Evolutionary conservation across 2,329 filamentous ascomycete genomes (phyloP).

Genomic region (Phyllosticta ampelicida): DNA sequence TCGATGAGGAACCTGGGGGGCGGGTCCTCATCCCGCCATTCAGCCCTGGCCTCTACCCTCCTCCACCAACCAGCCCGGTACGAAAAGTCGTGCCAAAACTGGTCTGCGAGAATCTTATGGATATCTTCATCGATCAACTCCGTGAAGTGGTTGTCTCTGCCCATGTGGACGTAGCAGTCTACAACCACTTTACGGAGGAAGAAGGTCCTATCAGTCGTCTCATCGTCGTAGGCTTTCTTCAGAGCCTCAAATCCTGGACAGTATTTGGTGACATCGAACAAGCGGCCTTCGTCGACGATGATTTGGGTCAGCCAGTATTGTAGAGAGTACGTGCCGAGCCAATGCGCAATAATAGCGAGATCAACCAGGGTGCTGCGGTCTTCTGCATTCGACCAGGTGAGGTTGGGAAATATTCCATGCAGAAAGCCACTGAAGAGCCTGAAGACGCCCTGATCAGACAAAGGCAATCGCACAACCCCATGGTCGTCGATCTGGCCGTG

Average conservation of each 20-base stretch:
- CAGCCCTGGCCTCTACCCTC: background rate
- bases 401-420: background rate
- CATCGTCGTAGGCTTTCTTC: background rate
- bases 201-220: background rate
- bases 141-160: background rate
- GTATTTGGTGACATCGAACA: background rate
- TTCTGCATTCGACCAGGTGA: background rate
- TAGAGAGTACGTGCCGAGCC: background rate
- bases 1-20: background rate
- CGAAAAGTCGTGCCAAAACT: background rate
- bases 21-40: background rate
- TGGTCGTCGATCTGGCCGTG: background rate
- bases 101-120: background rate
- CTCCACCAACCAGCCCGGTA: background rate
- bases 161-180: constrained; percentile 4
- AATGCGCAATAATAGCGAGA: background rate
- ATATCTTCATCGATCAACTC: background rate
- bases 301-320: background rate
- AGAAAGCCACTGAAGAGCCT: background rate
- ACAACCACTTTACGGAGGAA: background rate
- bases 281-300: background rate
- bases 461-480: background rate
- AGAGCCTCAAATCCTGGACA: background rate
- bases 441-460: background rate
- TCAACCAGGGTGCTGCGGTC: background rate